phyloP scores from a whole-genome alignment of 495 filamentous ascomycete genomes.

The Xylaria castorea region DNA sequence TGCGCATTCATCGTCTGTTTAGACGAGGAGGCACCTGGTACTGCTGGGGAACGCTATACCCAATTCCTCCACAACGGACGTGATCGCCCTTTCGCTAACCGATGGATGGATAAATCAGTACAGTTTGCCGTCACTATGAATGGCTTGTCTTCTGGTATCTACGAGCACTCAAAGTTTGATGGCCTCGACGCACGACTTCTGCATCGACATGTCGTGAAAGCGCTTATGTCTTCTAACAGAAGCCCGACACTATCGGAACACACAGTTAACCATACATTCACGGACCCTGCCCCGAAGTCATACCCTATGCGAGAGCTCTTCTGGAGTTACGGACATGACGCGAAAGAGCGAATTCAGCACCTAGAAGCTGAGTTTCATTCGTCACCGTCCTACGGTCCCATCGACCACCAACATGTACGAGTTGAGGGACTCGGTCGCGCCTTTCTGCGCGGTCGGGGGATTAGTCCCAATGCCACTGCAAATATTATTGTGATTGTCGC shows the following conservation, averaged over 20 bases:
- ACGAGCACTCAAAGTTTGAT: constrained; percentile 46
- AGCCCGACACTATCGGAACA: too few relatives aligned
- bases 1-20: constrained; percentile 5
- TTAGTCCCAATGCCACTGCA: constrained; percentile 1
- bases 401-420: not conserved
- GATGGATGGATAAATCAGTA: constrained; percentile 50
- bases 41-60: not conserved
- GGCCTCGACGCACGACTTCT: constrained; percentile 15
- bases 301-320: not conserved
- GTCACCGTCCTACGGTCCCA: not conserved
- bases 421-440: not conserved
- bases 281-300: not conserved
- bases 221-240: too few relatives aligned
- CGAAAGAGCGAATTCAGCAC: not conserved
- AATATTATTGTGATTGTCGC: not conserved
- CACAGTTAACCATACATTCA: too few relatives aligned
- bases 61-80: constrained; percentile 5
- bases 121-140: constrained; percentile 46
- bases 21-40: not conserved
- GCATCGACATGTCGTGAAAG: not conserved
- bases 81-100: constrained; percentile 28
- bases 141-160: constrained; percentile 40
- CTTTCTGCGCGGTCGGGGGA: not conserved
- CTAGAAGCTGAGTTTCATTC: not conserved
- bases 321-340: not conserved